Conservation (phyloP, 2,329 filamentous ascomycete species). For the Mycosphaerelloides madeirae region DNA sequence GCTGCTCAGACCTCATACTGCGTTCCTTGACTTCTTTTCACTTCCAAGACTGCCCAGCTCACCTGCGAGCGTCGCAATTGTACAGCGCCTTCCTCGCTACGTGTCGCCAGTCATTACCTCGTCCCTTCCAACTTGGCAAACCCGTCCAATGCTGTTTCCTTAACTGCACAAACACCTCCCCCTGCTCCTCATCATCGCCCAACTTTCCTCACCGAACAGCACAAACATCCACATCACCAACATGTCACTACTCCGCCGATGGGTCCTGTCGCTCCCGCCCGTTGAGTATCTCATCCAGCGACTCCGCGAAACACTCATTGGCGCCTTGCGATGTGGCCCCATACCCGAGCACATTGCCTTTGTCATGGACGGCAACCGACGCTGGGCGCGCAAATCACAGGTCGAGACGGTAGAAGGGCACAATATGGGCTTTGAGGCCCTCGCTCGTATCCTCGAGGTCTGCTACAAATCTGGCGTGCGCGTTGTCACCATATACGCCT, state of each 20-base stretch:
- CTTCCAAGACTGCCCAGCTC: no score
- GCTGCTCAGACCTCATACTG: no score
- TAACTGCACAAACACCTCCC: background rate
- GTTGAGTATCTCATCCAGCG: slow-evolving; percentile 81
- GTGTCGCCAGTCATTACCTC: background rate
- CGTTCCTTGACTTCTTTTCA: no score
- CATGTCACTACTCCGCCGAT: slow-evolving; percentile 52
- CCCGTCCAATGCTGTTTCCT: slow-evolving; percentile 1
- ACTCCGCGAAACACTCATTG: slow-evolving; percentile 79
- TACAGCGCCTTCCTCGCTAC: background rate
- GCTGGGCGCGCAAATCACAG: slow-evolving; percentile 82
- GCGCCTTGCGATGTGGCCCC: slow-evolving; percentile 81
- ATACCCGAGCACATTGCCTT: slow-evolving; percentile 97
- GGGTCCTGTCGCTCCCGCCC: slow-evolving; percentile 83
- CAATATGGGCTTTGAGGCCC: slow-evolving; percentile 88
- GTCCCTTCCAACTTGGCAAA: background rate
- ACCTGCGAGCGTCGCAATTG: no score
- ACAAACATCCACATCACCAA: background rate
- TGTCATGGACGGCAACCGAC: slow-evolving; percentile 96
- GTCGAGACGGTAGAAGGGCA: slow-evolving; percentile 97
- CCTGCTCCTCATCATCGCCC: background rate
- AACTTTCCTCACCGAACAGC: no score
- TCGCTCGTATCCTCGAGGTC: slow-evolving; percentile 91
- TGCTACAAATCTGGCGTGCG: slow-evolving; percentile 98
- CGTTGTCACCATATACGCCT: slow-evolving; percentile 95